Base-by-base conservation (phyloP, 768 basidiomycete species). In the Leccinellum luteum region DNA sequence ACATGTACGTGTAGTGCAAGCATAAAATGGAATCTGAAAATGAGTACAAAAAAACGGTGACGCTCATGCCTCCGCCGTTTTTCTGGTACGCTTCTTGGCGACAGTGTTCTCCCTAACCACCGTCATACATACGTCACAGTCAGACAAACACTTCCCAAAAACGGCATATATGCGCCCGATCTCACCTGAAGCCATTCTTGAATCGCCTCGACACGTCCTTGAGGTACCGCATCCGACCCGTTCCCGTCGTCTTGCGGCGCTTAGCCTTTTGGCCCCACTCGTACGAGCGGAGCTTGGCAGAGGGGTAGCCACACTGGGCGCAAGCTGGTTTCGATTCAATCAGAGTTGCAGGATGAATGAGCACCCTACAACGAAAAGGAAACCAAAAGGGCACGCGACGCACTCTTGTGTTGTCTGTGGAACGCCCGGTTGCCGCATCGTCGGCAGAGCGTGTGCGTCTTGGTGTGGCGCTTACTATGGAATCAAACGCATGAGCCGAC, bases 201-300 rank as follows among this genome's bases (percentile, higher is more conserved):
- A 98, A 98, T 66, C 93, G 85, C 73, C 95, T 85, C 67, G 89
- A 87, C 44, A 98, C 96, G 53, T 81, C 75, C 83, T 94, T 97
- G 76, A 98, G 83, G 84, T 94, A 86, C 59, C 81, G 79, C 94
- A 97, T 97, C 71, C 95, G 84, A 64, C 96, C 96, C 64, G 96
- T 95, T 59, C 97, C 97, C 58, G 97, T 98, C 49, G 96, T 98
- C 88, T 96, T 97, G 86, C 96, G 89, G 78, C 97, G 89, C 87
- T 98, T 98, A 54, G 97, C 97, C 85, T 99, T 99, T 74, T 87
- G 83, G 65, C 94, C 94, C 97, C 97, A 98, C 78, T 98, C 90
- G 77, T 86, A 98, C 69, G 92, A 94, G 70, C 96, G 87, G 68
- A 96, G 78, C 79, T 92, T 98, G 55, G 97, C 95, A 55, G 93